Base-by-base conservation (phyloP, 345 rosid species). In the Populus davidiana region DNA sequence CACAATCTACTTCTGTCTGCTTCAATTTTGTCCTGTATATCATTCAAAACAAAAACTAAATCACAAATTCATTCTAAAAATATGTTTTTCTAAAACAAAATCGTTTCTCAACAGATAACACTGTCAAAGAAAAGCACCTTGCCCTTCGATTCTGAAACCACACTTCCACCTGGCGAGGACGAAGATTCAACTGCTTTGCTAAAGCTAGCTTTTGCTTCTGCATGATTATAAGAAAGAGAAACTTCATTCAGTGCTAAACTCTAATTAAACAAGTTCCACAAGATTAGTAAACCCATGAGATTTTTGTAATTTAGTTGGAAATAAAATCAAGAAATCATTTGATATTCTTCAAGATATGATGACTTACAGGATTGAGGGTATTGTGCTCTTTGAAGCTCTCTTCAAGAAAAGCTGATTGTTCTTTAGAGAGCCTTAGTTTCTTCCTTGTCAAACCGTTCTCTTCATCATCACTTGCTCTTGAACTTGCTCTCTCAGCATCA, bases 111-210 rank as follows among this genome's bases (percentile, higher is more conserved):
- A 70, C 23, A 71, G 31, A 56, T 38, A 47, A 56, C 16, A 9
- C 70, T 17, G 18, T 71, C 17, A 14, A 20, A 36, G 67, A 63
- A 69, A 77, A 50, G 43, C 85, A 95, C 99, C 99, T 90, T 70
- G 99, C 99, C 86, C 99, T 87, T 81, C 99, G 86, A 84, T 93
- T 95, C 71, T 95, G 99, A 82, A 95, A 95, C 99, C 99, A 95
- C 12, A 93, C 99, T 86, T 95, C 99, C 6, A 95, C 94, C 70
- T 95, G 99, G 54, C 97, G 89, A 56, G 99, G 97, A 67, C 97
- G 94, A 70, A 95, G 98, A 87, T 88, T 91, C 84, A 93, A 82
- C 75, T 90, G 94, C 68, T 91, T 92, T 6, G 98, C 99, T 85
- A 95, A 76, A 4, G 90, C 96, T 54, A 88, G 88, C 86, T 95